Evolutionary conservation across 371 early-diverging fungal species (phyloP).

Genomic region (Capillidium rhysosporum): DNA sequence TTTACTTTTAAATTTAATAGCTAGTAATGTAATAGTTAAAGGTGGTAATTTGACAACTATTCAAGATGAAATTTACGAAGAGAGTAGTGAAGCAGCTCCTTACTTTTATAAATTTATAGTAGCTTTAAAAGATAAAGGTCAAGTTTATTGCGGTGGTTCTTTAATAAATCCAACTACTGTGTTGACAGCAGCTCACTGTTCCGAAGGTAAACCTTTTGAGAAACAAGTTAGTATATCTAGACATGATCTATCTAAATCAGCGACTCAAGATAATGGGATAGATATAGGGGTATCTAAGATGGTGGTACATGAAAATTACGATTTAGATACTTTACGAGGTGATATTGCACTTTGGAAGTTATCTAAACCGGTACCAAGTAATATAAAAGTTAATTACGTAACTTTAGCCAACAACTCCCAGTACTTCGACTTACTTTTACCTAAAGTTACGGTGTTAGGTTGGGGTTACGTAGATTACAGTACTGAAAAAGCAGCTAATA

Average conservation of each 20-base stretch:
- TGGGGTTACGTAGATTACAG: not conserved
- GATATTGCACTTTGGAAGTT: conserved; percentile 7
- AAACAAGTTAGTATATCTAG: not conserved
- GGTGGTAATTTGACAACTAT: not conserved
- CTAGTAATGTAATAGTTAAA: too few relatives aligned
- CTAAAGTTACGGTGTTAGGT: not conserved
- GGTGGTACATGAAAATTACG: not conserved
- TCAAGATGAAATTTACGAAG: not conserved
- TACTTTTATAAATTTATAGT: not conserved
- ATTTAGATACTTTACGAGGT: not conserved
- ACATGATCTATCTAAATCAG: not conserved
- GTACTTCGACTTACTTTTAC: not conserved
- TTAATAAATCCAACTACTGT: not conserved
- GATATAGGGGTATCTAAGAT: not conserved
- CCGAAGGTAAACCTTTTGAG: not conserved
- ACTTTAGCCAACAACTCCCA: not conserved
- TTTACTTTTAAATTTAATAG: too few relatives aligned
- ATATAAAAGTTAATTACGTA: not conserved
- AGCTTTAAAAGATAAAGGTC: not conserved
- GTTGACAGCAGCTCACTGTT: not conserved
- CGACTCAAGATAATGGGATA: not conserved
- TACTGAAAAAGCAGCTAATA: not conserved
- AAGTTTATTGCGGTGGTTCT: not conserved
- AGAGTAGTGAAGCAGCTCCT: not conserved
- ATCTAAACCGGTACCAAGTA: not conserved